These are phyloP conservation scores for Aspergillus versicolor DNA, from an alignment of 2,329 filamentous ascomycete genomes.

Conservation along the genomic window DNA sequence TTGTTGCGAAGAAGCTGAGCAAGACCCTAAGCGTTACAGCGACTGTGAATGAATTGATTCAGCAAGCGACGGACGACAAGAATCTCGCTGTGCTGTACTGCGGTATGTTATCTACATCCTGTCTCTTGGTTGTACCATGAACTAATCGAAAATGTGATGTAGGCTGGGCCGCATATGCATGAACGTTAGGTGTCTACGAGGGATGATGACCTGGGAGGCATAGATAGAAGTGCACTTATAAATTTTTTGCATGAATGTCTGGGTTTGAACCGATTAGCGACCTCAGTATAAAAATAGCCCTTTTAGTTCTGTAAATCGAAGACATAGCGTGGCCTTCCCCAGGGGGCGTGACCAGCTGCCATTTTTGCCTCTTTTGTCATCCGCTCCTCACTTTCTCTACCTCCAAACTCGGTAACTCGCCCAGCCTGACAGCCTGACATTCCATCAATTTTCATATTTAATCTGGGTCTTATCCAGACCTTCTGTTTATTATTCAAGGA, in stretches of 20 bases:
- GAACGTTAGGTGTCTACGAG: not conserved
- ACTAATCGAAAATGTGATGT: not conserved
- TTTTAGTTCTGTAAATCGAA: not conserved
- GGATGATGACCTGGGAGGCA: not conserved
- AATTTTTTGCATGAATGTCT: not conserved
- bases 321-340: not conserved
- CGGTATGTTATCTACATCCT: slow-evolving; percentile 50
- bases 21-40: slow-evolving; percentile 92
- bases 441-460: not conserved
- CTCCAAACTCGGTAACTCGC: not conserved
- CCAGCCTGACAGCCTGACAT: not conserved
- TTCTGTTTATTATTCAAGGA: not conserved
- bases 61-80: slow-evolving; percentile 88
- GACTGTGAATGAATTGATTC: slow-evolving; percentile 95
- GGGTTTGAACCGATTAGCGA: not conserved
- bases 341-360: not conserved
- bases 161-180: slow-evolving; percentile 56
- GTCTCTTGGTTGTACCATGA: not conserved
- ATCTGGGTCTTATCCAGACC: not conserved
- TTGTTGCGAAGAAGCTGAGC: slow-evolving; percentile 93
- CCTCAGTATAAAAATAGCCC: not conserved
- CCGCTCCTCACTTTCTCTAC: not conserved
- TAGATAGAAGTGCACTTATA: not conserved
- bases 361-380: slow-evolving; percentile 3
- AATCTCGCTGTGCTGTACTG: slow-evolving; percentile 90